Conservation (phyloP, 768 basidiomycete genomes). For the Leucogyrophana mollusca region DNA sequence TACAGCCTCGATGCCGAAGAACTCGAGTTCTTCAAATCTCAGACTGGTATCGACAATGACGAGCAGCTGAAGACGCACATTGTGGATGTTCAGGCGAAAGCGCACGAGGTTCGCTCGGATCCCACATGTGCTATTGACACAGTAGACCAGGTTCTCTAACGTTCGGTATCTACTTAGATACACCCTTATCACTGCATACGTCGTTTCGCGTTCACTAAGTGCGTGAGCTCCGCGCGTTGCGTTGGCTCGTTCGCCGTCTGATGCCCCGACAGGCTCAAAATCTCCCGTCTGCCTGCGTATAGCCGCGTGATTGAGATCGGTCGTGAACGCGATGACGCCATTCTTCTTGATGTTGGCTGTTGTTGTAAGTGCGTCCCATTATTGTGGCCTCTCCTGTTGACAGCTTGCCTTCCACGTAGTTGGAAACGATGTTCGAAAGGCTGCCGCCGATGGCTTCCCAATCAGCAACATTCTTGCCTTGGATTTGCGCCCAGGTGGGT, state of each 20-base stretch:
- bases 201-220: conserved; percentile 17
- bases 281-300: conserved; percentile 7
- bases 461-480: conserved; percentile 28
- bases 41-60: conserved; percentile 28
- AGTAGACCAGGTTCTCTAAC: no score
- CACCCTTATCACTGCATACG: conserved; percentile 24
- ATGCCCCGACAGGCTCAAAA: conserved; percentile 2
- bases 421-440: conserved; percentile 28
- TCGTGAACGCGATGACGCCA: conserved; percentile 26
- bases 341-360: conserved; percentile 40
- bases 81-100: conserved; percentile 30
- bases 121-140: no score
- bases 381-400: neutral
- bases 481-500: conserved; percentile 16
- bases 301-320: conserved; percentile 25
- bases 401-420: neutral
- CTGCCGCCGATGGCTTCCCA: conserved; percentile 36
- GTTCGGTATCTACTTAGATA: conserved; percentile 2
- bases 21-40: conserved; percentile 24
- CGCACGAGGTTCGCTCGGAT: conserved; percentile 25
- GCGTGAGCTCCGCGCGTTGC: neutral
- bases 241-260: neutral
- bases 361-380: conserved; percentile 26
- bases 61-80: conserved; percentile 31
- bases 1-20: conserved; percentile 13